phyloP scores from a whole-genome alignment of 495 filamentous ascomycete genomes.

The Podospora conica region DNA sequence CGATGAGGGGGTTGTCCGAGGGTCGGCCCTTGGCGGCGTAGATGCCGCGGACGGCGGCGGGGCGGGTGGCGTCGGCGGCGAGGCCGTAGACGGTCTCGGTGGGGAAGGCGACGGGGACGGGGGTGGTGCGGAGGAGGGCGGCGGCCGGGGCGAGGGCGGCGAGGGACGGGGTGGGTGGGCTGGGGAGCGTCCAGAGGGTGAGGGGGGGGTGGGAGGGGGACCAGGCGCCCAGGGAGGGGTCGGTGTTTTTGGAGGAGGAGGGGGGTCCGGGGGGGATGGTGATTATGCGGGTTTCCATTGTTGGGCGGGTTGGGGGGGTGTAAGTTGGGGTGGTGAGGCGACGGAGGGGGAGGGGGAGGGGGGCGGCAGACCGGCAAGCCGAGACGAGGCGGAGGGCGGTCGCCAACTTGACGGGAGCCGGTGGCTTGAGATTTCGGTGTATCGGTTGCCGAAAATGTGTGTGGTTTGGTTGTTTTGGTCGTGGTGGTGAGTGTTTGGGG shows the following conservation, averaged over 20 bases:
- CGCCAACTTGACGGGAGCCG: slow-evolving; percentile 14
- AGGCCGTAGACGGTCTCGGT: slow-evolving; percentile 98
- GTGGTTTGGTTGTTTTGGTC: background rate
- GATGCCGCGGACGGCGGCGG: slow-evolving; percentile 79
- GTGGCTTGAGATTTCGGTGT: background rate
- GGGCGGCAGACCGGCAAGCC: slow-evolving; percentile 24
- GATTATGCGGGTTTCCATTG: slow-evolving; percentile 32
- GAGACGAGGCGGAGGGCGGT: background rate
- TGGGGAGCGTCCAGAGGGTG: slow-evolving; percentile 18
- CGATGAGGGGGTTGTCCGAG: slow-evolving; percentile 90
- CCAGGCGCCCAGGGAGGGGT: background rate
- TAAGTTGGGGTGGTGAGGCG: slow-evolving; percentile 3
- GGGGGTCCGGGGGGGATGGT: slow-evolving; percentile 20
- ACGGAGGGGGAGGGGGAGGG: background rate
- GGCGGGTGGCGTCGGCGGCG: slow-evolving; percentile 86
- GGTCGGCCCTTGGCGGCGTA: slow-evolving; percentile 86
- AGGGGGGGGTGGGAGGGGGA: slow-evolving; percentile 3
- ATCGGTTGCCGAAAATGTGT: background rate
- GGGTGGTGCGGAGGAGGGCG: slow-evolving; percentile 51
- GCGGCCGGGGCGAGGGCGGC: slow-evolving; percentile 49
- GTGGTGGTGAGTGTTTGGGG: background rate
- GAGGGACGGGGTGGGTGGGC: background rate
- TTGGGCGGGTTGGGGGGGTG: slow-evolving; percentile 11
- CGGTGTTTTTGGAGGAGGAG: background rate
- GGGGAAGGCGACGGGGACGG: slow-evolving; percentile 85